Percentiles rank a stretch among this genome's conserved stretches.
phyloP scores from a whole-genome alignment of 2,329 filamentous ascomycete species.

The Alternaria arbusti region DNA sequence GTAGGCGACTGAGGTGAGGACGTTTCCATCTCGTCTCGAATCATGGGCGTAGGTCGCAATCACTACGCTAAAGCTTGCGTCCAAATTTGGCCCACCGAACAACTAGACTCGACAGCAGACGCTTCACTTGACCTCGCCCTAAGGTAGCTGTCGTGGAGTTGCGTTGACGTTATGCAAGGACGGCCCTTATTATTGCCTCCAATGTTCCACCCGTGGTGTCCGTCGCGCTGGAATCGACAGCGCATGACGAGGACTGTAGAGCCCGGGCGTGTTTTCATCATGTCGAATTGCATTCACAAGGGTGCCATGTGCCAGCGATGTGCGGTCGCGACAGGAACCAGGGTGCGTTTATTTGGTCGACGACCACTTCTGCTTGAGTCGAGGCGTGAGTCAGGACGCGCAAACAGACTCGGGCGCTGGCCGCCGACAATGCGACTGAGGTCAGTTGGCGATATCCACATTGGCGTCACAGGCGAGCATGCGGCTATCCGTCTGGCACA shows the following conservation, averaged over 20 bases:
- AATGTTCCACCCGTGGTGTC: slow-evolving; percentile 41
- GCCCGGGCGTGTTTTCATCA: not conserved
- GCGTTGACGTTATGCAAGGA: slow-evolving; percentile 35
- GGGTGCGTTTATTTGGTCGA: slow-evolving; percentile 21
- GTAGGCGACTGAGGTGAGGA: slow-evolving; percentile 6
- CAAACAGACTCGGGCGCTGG: slow-evolving; percentile 1
- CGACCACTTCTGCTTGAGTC: slow-evolving; percentile 4
- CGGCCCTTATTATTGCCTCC: slow-evolving; percentile 19
- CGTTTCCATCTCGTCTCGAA: slow-evolving; percentile 6
- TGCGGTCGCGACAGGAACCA: slow-evolving; percentile 22
- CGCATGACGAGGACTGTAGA: slow-evolving; percentile 15
- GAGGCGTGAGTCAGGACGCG: slow-evolving; percentile 14
- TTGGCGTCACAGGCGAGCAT: not conserved
- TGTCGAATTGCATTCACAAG: slow-evolving; percentile 27
- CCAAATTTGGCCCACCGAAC: slow-evolving; percentile 8
- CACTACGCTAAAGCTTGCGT: slow-evolving; percentile 13
- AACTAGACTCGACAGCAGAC: slow-evolving; percentile 10
- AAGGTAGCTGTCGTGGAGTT: slow-evolving; percentile 16
- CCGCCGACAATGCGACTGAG: not conserved
- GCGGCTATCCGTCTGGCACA: not conserved
- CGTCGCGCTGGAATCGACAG: slow-evolving; percentile 20
- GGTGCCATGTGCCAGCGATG: slow-evolving; percentile 47
- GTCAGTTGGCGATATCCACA: not conserved
- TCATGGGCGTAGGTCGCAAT: slow-evolving; percentile 12
- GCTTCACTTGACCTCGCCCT: slow-evolving; percentile 20